A percentile compares a stretch with the other conserved stretches of the same genome.
These are phyloP conservation scores for Amanita thiersii DNA, from an alignment of 768 basidiomycete species.

Conservation along the genomic window DNA sequence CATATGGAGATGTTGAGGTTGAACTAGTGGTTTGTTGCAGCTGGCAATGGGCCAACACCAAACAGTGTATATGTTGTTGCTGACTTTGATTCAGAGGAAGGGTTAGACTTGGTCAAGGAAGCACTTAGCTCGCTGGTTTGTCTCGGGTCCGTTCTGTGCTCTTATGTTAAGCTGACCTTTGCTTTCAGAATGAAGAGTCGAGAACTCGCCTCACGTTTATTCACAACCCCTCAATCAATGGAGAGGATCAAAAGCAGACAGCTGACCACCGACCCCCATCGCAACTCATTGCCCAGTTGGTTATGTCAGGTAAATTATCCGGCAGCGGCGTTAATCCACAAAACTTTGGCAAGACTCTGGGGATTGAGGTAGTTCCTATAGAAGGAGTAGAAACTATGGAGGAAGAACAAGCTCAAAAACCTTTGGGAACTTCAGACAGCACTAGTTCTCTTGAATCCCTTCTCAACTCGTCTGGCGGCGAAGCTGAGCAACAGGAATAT, in stretches of 20 bases:
- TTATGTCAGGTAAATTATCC: constrained; percentile 30
- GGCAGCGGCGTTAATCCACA: constrained; percentile 13
- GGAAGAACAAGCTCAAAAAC: constrained; percentile 26
- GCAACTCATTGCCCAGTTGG: constrained; percentile 41
- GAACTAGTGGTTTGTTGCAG: constrained; percentile 12
- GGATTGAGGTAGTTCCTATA: neutral
- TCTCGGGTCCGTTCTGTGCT: constrained; percentile 6
- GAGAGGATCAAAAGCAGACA: neutral
- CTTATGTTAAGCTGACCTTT: constrained; percentile 5
- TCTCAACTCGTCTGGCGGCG: constrained; percentile 23
- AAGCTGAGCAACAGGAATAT: constrained; percentile 27
- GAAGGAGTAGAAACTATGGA: neutral
- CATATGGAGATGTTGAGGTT: neutral
- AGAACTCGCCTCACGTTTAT: constrained; percentile 65
- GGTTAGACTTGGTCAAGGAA: constrained; percentile 52
- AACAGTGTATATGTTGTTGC: constrained; percentile 61
- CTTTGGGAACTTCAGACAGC: constrained; percentile 20
- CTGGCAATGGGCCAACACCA: constrained; percentile 24
- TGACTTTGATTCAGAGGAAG: constrained; percentile 63
- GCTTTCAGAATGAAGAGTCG: constrained; percentile 32
- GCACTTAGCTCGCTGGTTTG: constrained; percentile 60
- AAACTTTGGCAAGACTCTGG: neutral
- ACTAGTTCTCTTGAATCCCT: constrained; percentile 24
- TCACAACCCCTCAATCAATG: constrained; percentile 46
- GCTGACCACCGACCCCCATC: constrained; percentile 29